These are phyloP conservation scores for Rhizopus microsporus DNA, from an alignment of 371 early-diverging fungal genomes.

Conservation along the genomic window DNA sequence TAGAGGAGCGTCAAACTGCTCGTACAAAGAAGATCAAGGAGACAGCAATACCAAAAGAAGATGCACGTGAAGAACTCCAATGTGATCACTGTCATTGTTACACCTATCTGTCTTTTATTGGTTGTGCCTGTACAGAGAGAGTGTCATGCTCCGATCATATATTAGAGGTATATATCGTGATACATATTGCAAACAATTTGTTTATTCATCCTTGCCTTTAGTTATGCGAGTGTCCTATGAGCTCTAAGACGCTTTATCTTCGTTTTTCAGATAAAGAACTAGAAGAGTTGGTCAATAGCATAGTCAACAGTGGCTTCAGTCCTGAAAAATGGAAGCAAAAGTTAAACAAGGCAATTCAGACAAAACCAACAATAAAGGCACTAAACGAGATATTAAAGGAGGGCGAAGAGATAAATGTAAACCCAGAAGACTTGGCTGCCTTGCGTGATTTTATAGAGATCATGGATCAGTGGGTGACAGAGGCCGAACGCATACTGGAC, in stretches of 20 bases:
- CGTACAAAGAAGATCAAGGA: slow-evolving; percentile 41
- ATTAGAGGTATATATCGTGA: slow-evolving; percentile 43
- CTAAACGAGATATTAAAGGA: slow-evolving; percentile 52
- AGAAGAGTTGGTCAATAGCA: slow-evolving; percentile 32
- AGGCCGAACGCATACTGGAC: slow-evolving; percentile 40
- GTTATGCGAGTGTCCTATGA: slow-evolving; percentile 57
- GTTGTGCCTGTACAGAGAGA: slow-evolving; percentile 64
- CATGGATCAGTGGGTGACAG: slow-evolving; percentile 53
- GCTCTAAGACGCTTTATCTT: slow-evolving; percentile 45
- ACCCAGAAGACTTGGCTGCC: slow-evolving; percentile 35
- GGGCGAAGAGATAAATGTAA: slow-evolving; percentile 45
- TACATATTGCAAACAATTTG: background rate
- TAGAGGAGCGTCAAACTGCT: slow-evolving; percentile 49
- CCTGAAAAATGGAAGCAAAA: slow-evolving; percentile 50
- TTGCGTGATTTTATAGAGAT: slow-evolving; percentile 48
- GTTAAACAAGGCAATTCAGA: slow-evolving; percentile 38
- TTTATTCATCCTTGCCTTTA: slow-evolving; percentile 13
- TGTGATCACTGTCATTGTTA: slow-evolving; percentile 74
- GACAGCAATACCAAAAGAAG: slow-evolving; percentile 33
- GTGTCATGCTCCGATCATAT: slow-evolving; percentile 68
- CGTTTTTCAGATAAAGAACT: slow-evolving; percentile 60
- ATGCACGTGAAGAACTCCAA: slow-evolving; percentile 59
- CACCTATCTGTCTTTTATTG: slow-evolving; percentile 68
- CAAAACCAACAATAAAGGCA: slow-evolving; percentile 54
- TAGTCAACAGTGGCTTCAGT: slow-evolving; percentile 19